phyloP scores from a whole-genome alignment of 192 early-diverging fungal genomes.

The Umbelopsis ramanniana region DNA sequence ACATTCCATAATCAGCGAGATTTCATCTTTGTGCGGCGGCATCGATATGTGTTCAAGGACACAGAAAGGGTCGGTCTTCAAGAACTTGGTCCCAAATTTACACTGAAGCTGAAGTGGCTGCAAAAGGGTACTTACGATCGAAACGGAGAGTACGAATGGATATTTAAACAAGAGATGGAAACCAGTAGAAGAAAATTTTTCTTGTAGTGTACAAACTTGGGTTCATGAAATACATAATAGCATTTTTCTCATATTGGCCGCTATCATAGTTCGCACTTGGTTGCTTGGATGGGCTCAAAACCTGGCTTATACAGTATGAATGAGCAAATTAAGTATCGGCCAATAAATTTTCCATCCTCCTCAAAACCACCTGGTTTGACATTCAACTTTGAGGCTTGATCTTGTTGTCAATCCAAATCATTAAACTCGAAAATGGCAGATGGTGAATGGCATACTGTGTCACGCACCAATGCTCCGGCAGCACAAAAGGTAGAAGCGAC shows the following conservation, averaged over 20 bases:
- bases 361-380: neutral
- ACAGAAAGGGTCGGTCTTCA: slow-evolving; percentile 85
- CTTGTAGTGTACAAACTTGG: slow-evolving; percentile 50
- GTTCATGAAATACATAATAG: slow-evolving; percentile 15
- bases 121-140: slow-evolving; percentile 97
- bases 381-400: neutral
- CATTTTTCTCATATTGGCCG: neutral
- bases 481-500: neutral
- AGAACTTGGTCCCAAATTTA: slow-evolving; percentile 96
- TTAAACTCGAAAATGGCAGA: slow-evolving; percentile 15
- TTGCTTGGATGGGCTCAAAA: too few relatives aligned
- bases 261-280: too few relatives aligned
- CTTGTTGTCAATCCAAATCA: neutral
- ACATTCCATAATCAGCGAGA: slow-evolving; percentile 99
- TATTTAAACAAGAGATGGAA: slow-evolving; percentile 91
- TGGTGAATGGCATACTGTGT: slow-evolving; percentile 39
- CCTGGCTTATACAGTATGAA: neutral
- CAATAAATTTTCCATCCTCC: neutral
- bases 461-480: neutral
- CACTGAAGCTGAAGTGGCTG: slow-evolving; percentile 90
- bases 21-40: slow-evolving; percentile 98
- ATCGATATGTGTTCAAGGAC: slow-evolving; percentile 89
- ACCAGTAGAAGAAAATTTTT: slow-evolving; percentile 90
- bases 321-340: neutral
- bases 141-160: slow-evolving; percentile 96